These are phyloP conservation scores for Phallus indusiatus DNA, from an alignment of 768 basidiomycete genomes.

Conservation along the genomic window DNA sequence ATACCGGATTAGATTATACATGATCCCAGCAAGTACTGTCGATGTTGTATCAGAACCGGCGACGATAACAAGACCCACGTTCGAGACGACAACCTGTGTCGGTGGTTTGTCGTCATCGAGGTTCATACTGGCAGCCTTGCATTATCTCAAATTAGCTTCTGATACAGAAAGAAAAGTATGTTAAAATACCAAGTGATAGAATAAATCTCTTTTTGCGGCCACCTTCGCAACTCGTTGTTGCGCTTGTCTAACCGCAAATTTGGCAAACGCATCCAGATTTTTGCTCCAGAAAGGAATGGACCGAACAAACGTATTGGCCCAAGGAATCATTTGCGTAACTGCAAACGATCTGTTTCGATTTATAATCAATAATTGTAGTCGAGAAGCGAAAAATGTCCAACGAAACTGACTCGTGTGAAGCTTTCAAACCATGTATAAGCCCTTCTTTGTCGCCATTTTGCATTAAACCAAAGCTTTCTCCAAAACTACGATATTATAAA, in stretches of 20 bases:
- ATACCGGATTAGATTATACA: constrained; percentile 35
- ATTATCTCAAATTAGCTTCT: constrained; percentile 15
- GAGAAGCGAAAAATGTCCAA: too few relatives aligned
- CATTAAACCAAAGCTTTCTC: constrained; percentile 29
- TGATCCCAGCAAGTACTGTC: constrained; percentile 31
- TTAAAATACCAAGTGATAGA: constrained; percentile 33
- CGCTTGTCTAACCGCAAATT: constrained; percentile 20
- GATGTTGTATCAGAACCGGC: constrained; percentile 41
- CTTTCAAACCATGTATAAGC: constrained; percentile 35
- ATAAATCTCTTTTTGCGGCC: constrained; percentile 17
- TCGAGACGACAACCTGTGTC: constrained; percentile 23
- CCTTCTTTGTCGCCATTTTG: constrained; percentile 31
- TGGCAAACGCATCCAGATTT: constrained; percentile 20
- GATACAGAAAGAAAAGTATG: too few relatives aligned
- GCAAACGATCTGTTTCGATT: constrained; percentile 29
- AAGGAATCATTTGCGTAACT: constrained; percentile 23
- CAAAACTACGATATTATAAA: constrained; percentile 22
- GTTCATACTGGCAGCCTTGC: constrained; percentile 3
- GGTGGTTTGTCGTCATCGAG: constrained; percentile 29
- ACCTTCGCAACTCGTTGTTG: not conserved
- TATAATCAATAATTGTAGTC: constrained; percentile 16
- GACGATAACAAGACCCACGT: constrained; percentile 29
- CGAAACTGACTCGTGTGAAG: constrained; percentile 11
- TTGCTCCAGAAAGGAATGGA: constrained; percentile 28
- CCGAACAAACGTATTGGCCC: constrained; percentile 33